Evolutionary conservation across 2,329 filamentous ascomycete genomes (phyloP), one percentile per base, ranked within the genome.

Genomic region (Calonectria hongkongensis): DNA sequence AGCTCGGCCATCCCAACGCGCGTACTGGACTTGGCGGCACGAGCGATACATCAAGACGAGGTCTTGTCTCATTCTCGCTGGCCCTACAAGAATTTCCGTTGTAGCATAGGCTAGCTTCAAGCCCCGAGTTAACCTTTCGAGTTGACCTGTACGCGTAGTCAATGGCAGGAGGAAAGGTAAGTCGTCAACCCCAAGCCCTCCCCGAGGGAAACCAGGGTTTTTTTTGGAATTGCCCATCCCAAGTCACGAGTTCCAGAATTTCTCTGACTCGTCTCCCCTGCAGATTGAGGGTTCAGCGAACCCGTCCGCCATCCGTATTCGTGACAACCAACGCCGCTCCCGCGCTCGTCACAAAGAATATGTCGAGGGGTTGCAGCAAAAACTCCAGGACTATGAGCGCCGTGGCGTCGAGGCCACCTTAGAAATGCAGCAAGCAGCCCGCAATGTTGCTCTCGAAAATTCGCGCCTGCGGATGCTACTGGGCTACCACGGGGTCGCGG

Each of bases 391-490:
- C 33, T 87, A 87, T 78, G 87, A 90, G 81, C 81, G 80, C n/a
- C 83, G 81, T 6, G 88, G 87, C 27, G 84, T 87, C 18, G 83
- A 86, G 68, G 89, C 89, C 5, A 88, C 87, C 3, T 76, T 87
- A 13, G 87, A 89, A 78, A 88, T 91, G 86, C 89, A 91, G 79
- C 84, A 83, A 33, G 87, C 87, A 1, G 89, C 89, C 6, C 85
- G 87, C 27, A 83, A 81, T 68, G 88, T 91, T 21, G 86, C 85
- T 18, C 77, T 84, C 36, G 87, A 89, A 75, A 91, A 91, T 73
- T 81, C 81, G 62, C 79, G 84, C 36, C 80, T 91, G 30, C 83
- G 86, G 16, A 81, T 82, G 47, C 81, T 89, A 70, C 82, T 89
- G 25, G 79, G 80, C 8, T 81, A 82, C 41, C 81, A 82, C 60